A percentile compares a stretch with the other conserved stretches of the same genome.
Evolutionary conservation across 257 asterid species (phyloP).

Genomic region (Solanum etuberosum): DNA sequence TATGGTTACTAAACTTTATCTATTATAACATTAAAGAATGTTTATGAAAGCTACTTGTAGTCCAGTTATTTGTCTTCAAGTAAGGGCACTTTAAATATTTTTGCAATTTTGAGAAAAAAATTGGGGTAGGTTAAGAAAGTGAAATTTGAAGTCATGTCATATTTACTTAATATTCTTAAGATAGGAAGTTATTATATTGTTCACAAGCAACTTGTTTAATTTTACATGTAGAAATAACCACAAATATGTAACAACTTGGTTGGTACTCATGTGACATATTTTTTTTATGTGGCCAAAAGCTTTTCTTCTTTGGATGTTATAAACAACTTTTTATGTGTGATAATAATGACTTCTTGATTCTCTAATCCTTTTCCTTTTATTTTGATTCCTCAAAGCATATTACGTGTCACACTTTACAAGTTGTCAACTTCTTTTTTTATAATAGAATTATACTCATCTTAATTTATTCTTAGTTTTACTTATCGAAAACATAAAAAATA

Average conservation of each 20-base stretch:
- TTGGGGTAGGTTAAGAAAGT: too few species aligned
- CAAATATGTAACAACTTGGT: background rate
- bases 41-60: background rate
- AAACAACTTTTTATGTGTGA: background rate
- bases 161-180: background rate
- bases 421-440: background rate
- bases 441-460: background rate
- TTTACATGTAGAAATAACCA: background rate
- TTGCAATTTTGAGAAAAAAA: background rate
- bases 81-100: background rate
- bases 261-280: background rate
- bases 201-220: background rate
- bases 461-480: too few species aligned
- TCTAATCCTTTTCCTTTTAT: background rate
- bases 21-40: background rate
- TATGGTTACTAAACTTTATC: fast-evolving
- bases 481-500: background rate
- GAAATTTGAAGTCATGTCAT: background rate
- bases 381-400: background rate
- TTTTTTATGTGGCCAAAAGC: background rate
- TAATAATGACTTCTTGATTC: background rate
- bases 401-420: background rate
- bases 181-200: background rate
- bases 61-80: background rate
- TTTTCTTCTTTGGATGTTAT: background rate